Base-by-base conservation (phyloP, 1,284 basidiomycete species). In the Schizophyllum amplum region DNA sequence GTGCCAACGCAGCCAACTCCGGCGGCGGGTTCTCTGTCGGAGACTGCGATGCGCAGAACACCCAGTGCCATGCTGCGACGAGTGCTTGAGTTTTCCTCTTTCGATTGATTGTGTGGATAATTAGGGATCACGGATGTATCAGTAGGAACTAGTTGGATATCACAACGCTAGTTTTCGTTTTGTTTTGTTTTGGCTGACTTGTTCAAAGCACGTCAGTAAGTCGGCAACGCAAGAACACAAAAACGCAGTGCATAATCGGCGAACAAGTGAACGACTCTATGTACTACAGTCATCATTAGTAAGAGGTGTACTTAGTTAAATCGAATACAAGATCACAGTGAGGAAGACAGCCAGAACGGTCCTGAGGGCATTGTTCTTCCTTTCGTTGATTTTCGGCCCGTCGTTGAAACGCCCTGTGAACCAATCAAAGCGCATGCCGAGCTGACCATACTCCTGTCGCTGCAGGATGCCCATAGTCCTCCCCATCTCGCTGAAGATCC, bases 371-470 rank as follows among this genome's bases (percentile, higher is more conserved):
- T 80, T 78, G 61, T 23, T 67, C 21, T 68, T 71, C 60, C 83
- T 78, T 42, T 81, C 76, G 0, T 66, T 64, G 13, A 3, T 9
- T 57, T 61, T 71, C 0, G 78, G 77, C 0, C 69, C 76, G 1
- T 70, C 62, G 0, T 77, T 80, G 7, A 55, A 60, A 26, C 72
- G 65, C 13, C 75, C 69, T 1, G 75, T 68, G 59, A 83, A 83
- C 81, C 80, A 83, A 54, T 83, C 81, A 54, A 84, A 84, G 5
- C 82, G 64, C 25, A 58, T 65, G 0, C 75, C 72, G 17, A 82
- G 53, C 2, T 62, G 60, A 1, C n/a, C 6, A 11, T 69, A 67
- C 63, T 83, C 80, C 0, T 71, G 61, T 9, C 80, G 67, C 52
- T 73, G 70, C 15, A 83, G 20, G 7, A 79, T 62, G 1, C 82